Evolutionary conservation across 2,329 filamentous ascomycete species (phyloP).

Genomic region (Remersonia thermophila): DNA sequence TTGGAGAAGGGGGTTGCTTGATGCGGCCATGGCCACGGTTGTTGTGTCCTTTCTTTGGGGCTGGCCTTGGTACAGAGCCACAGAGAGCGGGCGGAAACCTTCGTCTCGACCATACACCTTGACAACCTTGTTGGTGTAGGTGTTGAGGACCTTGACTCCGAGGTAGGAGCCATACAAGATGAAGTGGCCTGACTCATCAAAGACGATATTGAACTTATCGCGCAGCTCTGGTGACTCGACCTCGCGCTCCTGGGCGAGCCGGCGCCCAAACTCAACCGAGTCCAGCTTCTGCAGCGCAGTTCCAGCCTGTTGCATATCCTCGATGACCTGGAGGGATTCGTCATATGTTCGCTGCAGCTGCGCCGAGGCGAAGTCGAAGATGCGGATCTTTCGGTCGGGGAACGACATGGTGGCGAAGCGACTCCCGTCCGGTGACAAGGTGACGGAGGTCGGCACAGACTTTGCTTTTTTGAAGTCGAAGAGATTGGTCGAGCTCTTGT

Average conservation of each 20-base stretch:
- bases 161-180: conserved; percentile 86
- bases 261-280: conserved; percentile 80
- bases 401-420: conserved; percentile 85
- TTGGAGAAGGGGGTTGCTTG: conserved; percentile 80
- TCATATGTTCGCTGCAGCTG: conserved; percentile 91
- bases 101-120: conserved; percentile 87
- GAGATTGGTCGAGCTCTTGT: conserved; percentile 86
- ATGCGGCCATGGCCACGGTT: conserved; percentile 95
- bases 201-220: conserved; percentile 72
- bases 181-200: conserved; percentile 94
- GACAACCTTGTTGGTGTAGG: conserved; percentile 82
- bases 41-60: conserved; percentile 88
- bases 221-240: conserved; percentile 58
- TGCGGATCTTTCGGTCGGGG: conserved; percentile 80
- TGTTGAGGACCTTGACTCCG: conserved; percentile 92
- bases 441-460: conserved; percentile 67
- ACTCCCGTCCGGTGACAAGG: conserved; percentile 72
- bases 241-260: conserved; percentile 76
- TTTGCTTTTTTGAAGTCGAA: conserved; percentile 98
- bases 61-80: conserved; percentile 86
- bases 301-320: conserved; percentile 93
- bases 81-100: conserved; percentile 67
- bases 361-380: conserved; percentile 84
- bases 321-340: conserved; percentile 78
- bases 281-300: conserved; percentile 72